Base-by-base conservation (phyloP, 2,329 filamentous ascomycete genomes). In the Aureobasidium sp. region DNA sequence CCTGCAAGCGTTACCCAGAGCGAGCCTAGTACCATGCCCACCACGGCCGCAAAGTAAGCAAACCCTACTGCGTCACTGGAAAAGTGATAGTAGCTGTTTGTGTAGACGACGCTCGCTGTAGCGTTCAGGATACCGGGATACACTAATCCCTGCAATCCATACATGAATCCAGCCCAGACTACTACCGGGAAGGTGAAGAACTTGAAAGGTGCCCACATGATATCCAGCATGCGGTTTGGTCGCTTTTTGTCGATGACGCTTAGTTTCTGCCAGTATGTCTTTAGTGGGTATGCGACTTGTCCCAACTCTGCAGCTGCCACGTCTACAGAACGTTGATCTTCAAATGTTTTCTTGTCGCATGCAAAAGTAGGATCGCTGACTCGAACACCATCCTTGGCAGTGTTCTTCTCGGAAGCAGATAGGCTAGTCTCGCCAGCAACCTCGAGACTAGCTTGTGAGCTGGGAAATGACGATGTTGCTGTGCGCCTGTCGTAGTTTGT, bases 401-500 rank as follows among this genome's bases (percentile, higher is more conserved):
- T 19, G n/a, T 4, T 9, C 27, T 50, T 50, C 27, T 60, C 57
- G 7, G 33, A 40, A 3, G 7, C 21, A 15, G 27, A 19, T 19
- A 19, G 17, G 27, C 1, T 25, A 23, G 23, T 9, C 23, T 50
- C 19, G 27, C 23, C n/a, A 6, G 42, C 27, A 11, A 15, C 37
- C 4, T 50, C 57, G 5, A 51, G 8, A 13, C 46, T 45, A 43
- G 46, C 29, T 19, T 43, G 33, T 4, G 46, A 25, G 27, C 46
- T 51, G 17, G 46, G 19, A 1, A 10, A 47, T 17, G 46, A 27
- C 37, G 27, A 35, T 6, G 23, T 23, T 23, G 33, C 27, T 17
- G 42, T 23, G 15, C 3, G 35, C 17, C 63, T 45, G 43, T 64
- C 63, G 60, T 78, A 83, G 66, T 81, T 84, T 5, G 82, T 83